Evolutionary conservation across 192 early-diverging fungal genomes (phyloP), one percentile per base, ranked within the genome.

Genomic region (Thamnidium elegans): DNA sequence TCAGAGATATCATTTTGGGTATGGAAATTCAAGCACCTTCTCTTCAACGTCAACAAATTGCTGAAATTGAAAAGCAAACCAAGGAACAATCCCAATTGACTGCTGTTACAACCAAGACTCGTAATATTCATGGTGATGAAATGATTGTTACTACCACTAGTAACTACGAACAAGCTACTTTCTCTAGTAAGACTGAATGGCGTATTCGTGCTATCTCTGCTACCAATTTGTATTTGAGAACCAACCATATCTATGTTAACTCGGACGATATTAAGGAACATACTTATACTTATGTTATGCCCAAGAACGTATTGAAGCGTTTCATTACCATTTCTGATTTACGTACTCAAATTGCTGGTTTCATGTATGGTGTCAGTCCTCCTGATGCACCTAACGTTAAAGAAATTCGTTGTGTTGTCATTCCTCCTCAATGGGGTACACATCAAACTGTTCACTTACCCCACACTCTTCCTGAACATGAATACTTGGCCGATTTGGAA

Each of bases 121-220:
- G 88, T 72, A 98, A 99, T 70, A 87, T 95, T 46, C 95, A 94
- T 59, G 97, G 97, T 62, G 95, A 98, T 78, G 93, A 99, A 78
- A 97, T 98, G 79, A 90, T 98, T 68, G 92, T 94, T n/a, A 95
- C 93, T 1, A 98, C 95, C 5, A 97, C 94, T 3, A 94, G 92
- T 63, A 93, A 94, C 65, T 99, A 97, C 70, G 97, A 98, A 78
- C 89, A 92, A 6, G 92, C 95, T 78, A 93, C 93, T 4, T 99
- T 99, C 76, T 84, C 90, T n/a, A 97, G 95, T 48, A 98, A 99
- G 82, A 97, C 95, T 5, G 97, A 99, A 73, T 99, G 97, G 97
- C 92, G 97, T 62, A 86, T 95, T 50, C 89, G 97, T 45, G 95
- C 97, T n/a, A 93, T 99, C 55, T 93, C 97, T 3, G 90, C 94